These are phyloP conservation scores for Boletus edulis DNA, from an alignment of 768 basidiomycete species.

Conservation along the genomic window DNA sequence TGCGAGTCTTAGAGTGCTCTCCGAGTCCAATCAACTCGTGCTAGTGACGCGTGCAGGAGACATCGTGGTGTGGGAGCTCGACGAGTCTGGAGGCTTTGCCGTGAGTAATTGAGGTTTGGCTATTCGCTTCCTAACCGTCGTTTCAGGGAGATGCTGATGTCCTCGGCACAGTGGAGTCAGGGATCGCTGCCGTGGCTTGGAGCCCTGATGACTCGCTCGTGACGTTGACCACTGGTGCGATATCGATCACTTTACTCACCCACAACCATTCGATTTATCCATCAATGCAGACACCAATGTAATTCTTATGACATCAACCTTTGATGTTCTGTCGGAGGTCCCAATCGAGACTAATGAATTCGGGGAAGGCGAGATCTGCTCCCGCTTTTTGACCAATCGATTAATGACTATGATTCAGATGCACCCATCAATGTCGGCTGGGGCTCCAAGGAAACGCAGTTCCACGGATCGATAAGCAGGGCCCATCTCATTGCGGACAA, in stretches of 20 bases:
- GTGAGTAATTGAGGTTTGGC: conserved; percentile 34
- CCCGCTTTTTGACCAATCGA: background rate
- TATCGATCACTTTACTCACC: background rate
- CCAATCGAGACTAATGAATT: conserved; percentile 72
- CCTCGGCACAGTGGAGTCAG: conserved; percentile 84
- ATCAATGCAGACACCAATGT: conserved; percentile 68
- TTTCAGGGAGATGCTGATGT: conserved; percentile 50
- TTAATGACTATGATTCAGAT: conserved; percentile 44
- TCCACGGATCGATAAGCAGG: conserved; percentile 94
- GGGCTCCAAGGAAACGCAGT: conserved; percentile 97
- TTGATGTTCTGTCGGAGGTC: conserved; percentile 84
- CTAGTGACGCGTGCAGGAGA: conserved; percentile 78
- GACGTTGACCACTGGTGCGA: conserved; percentile 72
- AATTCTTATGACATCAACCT: conserved; percentile 83
- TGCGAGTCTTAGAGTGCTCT: conserved; percentile 63
- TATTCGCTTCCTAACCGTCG: conserved; percentile 2
- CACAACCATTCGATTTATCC: background rate
- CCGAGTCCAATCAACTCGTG: conserved; percentile 67
- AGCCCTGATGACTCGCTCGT: conserved; percentile 90
- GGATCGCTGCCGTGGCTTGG: conserved; percentile 83
- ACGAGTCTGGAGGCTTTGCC: conserved; percentile 41
- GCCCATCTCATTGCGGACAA: conserved; percentile 54
- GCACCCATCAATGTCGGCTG: conserved; percentile 95
- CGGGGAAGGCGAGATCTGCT: conserved; percentile 65
- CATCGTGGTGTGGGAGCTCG: conserved; percentile 65